Percentiles rank a stretch among this genome's conserved stretches.
phyloP scores from a whole-genome alignment of 2,329 filamentous ascomycete genomes.

The Bertia moriformis region DNA sequence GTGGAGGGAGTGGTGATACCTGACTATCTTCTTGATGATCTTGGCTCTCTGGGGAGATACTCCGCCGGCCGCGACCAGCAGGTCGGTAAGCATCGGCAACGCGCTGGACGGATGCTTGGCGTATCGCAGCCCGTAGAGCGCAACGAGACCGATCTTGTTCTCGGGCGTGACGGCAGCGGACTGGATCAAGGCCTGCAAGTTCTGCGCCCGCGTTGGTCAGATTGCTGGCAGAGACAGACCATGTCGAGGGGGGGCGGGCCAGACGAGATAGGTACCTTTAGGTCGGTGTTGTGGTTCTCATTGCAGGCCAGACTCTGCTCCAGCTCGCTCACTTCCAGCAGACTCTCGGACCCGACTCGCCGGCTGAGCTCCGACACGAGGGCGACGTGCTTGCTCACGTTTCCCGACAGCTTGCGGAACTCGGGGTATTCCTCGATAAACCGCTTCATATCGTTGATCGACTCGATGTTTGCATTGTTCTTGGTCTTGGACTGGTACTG shows the following conservation, averaged over 20 bases:
- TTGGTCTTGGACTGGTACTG: constrained; percentile 98
- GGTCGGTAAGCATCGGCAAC: constrained; percentile 70
- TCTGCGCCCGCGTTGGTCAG: constrained; percentile 29
- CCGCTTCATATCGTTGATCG: constrained; percentile 95
- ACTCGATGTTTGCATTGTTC: constrained; percentile 88
- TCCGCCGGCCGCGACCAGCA: constrained; percentile 71
- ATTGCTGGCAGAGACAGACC: background rate
- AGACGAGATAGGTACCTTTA: constrained; percentile 52
- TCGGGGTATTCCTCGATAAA: constrained; percentile 99
- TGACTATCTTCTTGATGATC: constrained; percentile 66
- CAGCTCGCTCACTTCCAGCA: constrained; percentile 92
- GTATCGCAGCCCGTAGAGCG: constrained; percentile 89
- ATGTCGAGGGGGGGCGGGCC: background rate
- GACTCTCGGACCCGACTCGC: constrained; percentile 67
- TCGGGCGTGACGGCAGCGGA: constrained; percentile 62
- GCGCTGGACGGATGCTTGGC: constrained; percentile 73
- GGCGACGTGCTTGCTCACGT: constrained; percentile 96
- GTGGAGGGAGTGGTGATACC: constrained; percentile 77
- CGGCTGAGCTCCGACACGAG: constrained; percentile 86
- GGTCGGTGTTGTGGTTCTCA: constrained; percentile 78
- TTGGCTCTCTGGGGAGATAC: constrained; percentile 63
- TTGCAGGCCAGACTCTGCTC: constrained; percentile 95
- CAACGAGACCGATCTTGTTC: constrained; percentile 78
- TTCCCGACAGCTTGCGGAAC: constrained; percentile 89
- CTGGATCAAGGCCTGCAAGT: constrained; percentile 73